phyloP scores from a whole-genome alignment of 2,329 filamentous ascomycete species.

The Epicoccum sorghinum region DNA sequence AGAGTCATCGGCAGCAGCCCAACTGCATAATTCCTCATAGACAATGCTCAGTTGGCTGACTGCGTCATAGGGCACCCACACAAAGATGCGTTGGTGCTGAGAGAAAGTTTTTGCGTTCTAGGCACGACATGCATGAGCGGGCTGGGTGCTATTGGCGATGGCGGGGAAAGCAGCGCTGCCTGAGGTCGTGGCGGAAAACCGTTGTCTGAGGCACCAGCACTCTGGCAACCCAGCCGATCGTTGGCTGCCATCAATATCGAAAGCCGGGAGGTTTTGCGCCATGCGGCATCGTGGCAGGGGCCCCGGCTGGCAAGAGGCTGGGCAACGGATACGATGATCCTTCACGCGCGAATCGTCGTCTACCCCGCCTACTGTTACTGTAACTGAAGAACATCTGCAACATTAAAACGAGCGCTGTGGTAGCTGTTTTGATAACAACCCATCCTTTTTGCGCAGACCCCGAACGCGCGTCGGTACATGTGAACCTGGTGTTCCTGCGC shows the following conservation, averaged over 20 bases:
- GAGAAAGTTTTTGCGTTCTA: conserved; percentile 1
- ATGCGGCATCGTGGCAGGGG: conserved; percentile 12
- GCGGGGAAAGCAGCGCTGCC: conserved; percentile 27
- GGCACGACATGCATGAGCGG: conserved; percentile 16
- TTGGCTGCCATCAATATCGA: conserved; percentile 37
- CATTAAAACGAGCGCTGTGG: neutral
- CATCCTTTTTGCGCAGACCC: neutral
- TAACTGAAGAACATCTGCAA: neutral
- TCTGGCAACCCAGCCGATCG: conserved; percentile 20
- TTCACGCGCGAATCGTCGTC: conserved; percentile 15
- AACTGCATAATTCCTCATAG: neutral
- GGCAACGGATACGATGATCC: conserved; percentile 10
- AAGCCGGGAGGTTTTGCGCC: conserved; percentile 28
- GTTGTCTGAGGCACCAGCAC: conserved; percentile 9
- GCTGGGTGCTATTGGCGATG: conserved; percentile 31
- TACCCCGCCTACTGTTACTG: neutral
- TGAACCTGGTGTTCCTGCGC: conserved; percentile 33
- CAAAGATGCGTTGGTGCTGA: neutral
- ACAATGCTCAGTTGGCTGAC: neutral
- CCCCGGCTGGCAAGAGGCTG: conserved; percentile 6
- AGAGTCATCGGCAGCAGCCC: conserved; percentile 3
- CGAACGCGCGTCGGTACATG: conserved; percentile 1
- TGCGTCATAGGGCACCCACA: neutral
- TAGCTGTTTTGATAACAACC: too few relatives aligned
- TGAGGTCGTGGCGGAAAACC: conserved; percentile 7